Evolutionary conservation across 371 early-diverging fungal genomes (phyloP).

Genomic region (Syncephalastrum contaminatum): DNA sequence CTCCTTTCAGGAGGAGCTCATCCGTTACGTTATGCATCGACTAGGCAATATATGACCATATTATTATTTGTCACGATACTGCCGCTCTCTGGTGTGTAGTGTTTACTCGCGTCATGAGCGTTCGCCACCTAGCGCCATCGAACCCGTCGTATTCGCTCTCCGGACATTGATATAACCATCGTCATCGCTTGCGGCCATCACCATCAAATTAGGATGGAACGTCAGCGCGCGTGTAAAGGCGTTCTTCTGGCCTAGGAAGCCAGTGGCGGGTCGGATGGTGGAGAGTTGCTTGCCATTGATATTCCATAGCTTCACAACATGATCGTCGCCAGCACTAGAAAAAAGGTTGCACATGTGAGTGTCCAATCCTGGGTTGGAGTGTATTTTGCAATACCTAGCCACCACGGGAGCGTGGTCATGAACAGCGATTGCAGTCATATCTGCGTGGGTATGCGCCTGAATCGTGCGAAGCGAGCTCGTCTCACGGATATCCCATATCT

Average conservation of each 20-base stretch:
- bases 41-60: too few species aligned
- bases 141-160: too few species aligned
- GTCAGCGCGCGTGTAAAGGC: slow-evolving; percentile 47
- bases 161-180: slow-evolving; percentile 41
- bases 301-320: slow-evolving; percentile 68
- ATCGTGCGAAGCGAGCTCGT: slow-evolving; percentile 50
- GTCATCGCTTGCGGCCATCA: slow-evolving; percentile 54
- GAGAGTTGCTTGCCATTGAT: slow-evolving; percentile 52
- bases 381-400: slow-evolving; percentile 53
- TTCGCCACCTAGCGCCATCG: too few species aligned
- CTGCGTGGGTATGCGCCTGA: slow-evolving; percentile 45
- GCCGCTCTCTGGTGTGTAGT: too few species aligned
- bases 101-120: too few species aligned
- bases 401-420: slow-evolving; percentile 72
- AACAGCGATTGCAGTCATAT: slow-evolving; percentile 66
- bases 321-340: slow-evolving; percentile 60
- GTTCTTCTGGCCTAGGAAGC: slow-evolving; percentile 56
- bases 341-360: not conserved
- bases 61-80: too few species aligned
- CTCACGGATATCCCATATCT: slow-evolving; percentile 83
- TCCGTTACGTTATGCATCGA: too few species aligned
- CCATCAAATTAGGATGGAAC: slow-evolving; percentile 58
- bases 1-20: too few species aligned
- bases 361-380: not conserved
- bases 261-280: slow-evolving; percentile 58